These are phyloP conservation scores for Pleurotus citrinopileatus DNA, from an alignment of 768 basidiomycete genomes.

Conservation along the genomic window DNA sequence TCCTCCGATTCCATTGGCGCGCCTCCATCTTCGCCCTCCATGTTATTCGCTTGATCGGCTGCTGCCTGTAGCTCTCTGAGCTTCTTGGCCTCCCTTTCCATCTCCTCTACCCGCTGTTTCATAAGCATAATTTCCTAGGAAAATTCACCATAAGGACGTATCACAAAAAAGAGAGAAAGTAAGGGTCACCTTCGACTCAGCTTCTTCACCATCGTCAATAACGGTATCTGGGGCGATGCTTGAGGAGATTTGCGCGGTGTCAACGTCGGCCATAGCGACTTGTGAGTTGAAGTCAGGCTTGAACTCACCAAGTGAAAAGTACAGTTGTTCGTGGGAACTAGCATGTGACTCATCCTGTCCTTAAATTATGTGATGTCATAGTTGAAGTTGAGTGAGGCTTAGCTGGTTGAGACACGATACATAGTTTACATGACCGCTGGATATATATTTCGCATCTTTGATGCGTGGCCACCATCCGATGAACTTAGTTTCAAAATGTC, in stretches of 20 bases:
- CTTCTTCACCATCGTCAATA: slow-evolving; percentile 62
- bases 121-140: slow-evolving; percentile 83
- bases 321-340: slow-evolving; percentile 4
- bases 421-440: too few relatives aligned
- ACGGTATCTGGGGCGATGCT: slow-evolving; percentile 22
- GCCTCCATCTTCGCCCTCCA: slow-evolving; percentile 43
- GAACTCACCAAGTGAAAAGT: slow-evolving; percentile 12
- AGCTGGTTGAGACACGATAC: too few relatives aligned
- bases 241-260: slow-evolving; percentile 17
- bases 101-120: slow-evolving; percentile 91
- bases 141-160: slow-evolving; percentile 13
- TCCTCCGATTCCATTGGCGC: slow-evolving; percentile 77
- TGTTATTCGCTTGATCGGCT: slow-evolving; percentile 54
- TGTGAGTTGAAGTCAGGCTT: slow-evolving; percentile 16
- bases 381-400: too few relatives aligned
- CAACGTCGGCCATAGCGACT: slow-evolving; percentile 48
- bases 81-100: slow-evolving; percentile 89
- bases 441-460: too few relatives aligned
- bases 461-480: too few relatives aligned
- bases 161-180: slow-evolving; percentile 7
- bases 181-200: slow-evolving; percentile 51
- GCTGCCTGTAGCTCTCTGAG: slow-evolving; percentile 83
- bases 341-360: slow-evolving; percentile 15
- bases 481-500: too few relatives aligned
- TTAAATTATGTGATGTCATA: too few relatives aligned